These are phyloP conservation scores for Phytophthora uliginosa DNA, from an alignment of 352 stramenopile species.

Conservation along the genomic window DNA sequence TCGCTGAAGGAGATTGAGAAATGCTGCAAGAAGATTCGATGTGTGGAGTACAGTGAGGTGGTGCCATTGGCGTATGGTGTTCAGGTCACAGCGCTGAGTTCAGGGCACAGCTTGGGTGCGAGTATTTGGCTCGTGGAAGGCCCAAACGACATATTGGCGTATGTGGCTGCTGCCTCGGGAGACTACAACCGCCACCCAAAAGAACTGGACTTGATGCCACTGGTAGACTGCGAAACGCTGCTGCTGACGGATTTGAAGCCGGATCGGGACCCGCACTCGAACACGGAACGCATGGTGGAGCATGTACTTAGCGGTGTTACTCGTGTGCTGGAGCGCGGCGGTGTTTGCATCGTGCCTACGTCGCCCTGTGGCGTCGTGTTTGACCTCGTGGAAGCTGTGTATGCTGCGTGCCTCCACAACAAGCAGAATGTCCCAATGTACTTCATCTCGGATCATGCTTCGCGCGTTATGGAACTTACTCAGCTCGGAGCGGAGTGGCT, in stretches of 20 bases:
- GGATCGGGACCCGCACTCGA: constrained; percentile 76
- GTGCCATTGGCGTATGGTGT: constrained; percentile 73
- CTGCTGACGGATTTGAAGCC: constrained; percentile 83
- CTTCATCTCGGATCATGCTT: constrained; percentile 68
- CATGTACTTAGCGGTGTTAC: constrained; percentile 65
- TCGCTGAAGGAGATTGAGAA: constrained; percentile 57
- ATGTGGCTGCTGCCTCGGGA: constrained; percentile 78
- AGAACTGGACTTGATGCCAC: constrained; percentile 77
- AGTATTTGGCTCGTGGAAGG: constrained; percentile 81
- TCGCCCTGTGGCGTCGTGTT: constrained; percentile 75
- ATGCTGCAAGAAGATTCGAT: constrained; percentile 55
- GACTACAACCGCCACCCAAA: constrained; percentile 90
- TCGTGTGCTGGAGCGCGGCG: constrained; percentile 70
- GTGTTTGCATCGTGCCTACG: constrained; percentile 76
- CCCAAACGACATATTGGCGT: constrained; percentile 75
- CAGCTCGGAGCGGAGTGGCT: constrained; percentile 81
- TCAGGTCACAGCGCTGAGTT: constrained; percentile 79
- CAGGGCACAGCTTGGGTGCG: constrained; percentile 76
- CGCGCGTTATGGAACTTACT: constrained; percentile 60
- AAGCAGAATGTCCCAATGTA: constrained; percentile 71
- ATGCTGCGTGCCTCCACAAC: constrained; percentile 55
- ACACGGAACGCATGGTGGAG: constrained; percentile 81
- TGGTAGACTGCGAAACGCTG: constrained; percentile 85
- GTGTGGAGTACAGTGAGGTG: constrained; percentile 74
- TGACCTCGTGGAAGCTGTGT: constrained; percentile 82